A percentile compares a stretch with the other conserved stretches of the same genome.
phyloP scores from a whole-genome alignment of 2,329 filamentous ascomycete genomes.

The Exserohilum turcica region DNA sequence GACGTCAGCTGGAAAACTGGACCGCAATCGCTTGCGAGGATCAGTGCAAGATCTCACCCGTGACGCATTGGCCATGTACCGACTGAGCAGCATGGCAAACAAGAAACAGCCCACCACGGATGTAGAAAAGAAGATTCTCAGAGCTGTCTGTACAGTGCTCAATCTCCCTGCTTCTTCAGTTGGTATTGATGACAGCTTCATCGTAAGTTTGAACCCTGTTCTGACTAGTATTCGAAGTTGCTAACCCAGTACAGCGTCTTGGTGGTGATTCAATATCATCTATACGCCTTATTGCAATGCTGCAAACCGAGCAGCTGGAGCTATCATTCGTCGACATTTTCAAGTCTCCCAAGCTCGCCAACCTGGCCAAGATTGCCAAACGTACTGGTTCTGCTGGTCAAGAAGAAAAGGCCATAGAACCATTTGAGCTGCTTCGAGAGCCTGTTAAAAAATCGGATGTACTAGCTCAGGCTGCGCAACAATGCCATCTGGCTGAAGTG shows the following conservation, averaged over 20 bases:
- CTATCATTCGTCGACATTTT: conserved; percentile 42
- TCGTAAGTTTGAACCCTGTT: conserved; percentile 5
- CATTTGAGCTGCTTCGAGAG: conserved; percentile 29
- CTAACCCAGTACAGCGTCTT: conserved; percentile 18
- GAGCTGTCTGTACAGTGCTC: conserved; percentile 37
- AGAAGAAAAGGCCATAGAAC: conserved; percentile 18
- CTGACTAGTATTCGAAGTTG: not conserved
- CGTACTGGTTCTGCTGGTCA: conserved; percentile 1
- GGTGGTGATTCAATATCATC: conserved; percentile 41
- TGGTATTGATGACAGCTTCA: conserved; percentile 43
- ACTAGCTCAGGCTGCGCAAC: conserved; percentile 27
- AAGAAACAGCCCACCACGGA: conserved; percentile 36
- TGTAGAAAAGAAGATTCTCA: conserved; percentile 40
- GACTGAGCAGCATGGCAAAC: conserved; percentile 33
- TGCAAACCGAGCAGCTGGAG: conserved; percentile 33
- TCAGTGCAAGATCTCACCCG: conserved; percentile 36
- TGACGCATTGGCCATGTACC: conserved; percentile 38
- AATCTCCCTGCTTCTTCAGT: conserved; percentile 32
- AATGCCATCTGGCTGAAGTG: conserved; percentile 28
- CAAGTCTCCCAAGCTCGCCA: conserved; percentile 37
- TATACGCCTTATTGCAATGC: conserved; percentile 39
- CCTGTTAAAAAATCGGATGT: conserved; percentile 18
- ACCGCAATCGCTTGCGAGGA: conserved; percentile 37
- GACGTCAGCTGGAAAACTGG: conserved; percentile 41
- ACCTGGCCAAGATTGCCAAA: conserved; percentile 35